Conservation (phyloP, 352 stramenopile species). For the Plasmopara muralis region DNA sequence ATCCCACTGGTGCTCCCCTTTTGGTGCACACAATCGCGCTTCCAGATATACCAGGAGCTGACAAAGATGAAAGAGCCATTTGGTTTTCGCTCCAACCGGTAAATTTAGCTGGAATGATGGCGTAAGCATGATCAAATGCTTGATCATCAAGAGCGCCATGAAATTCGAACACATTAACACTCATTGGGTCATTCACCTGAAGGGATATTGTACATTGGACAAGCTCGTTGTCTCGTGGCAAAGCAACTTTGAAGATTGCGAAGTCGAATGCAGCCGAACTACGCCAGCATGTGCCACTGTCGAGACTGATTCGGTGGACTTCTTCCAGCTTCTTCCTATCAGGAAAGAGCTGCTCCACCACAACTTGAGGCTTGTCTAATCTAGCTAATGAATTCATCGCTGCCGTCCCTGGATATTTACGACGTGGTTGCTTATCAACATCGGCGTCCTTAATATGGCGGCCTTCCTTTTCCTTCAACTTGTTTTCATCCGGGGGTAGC, state of each 20-base stretch:
- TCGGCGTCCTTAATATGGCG: slow-evolving; percentile 11
- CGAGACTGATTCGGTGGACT: slow-evolving; percentile 1
- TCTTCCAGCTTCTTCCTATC: not conserved
- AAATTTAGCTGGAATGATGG: slow-evolving; percentile 4
- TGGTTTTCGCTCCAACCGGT: not conserved
- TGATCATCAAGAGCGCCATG: not conserved
- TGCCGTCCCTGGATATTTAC: not conserved
- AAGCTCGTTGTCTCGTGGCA: not conserved
- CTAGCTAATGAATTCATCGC: not conserved
- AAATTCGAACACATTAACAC: not conserved
- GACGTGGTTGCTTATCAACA: slow-evolving; percentile 17
- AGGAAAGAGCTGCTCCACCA: not conserved
- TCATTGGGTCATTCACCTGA: not conserved
- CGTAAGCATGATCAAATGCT: not conserved
- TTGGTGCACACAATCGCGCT: slow-evolving; percentile 24
- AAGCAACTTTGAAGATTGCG: slow-evolving; percentile 1
- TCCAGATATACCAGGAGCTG: slow-evolving; percentile 19
- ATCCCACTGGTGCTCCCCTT: slow-evolving; percentile 9
- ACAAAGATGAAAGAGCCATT: slow-evolving; percentile 9
- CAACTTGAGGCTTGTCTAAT: slow-evolving; percentile 1
- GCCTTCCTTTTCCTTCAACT: not conserved
- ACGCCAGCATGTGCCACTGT: slow-evolving; percentile 2
- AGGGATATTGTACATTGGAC: not conserved
- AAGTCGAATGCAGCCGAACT: slow-evolving; percentile 4
- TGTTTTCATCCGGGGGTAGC: not conserved